Percentiles rank a stretch among this genome's conserved stretches.
Conservation (phyloP, 2,329 filamentous ascomycete species). For the Pestalotiopsis sp. region DNA sequence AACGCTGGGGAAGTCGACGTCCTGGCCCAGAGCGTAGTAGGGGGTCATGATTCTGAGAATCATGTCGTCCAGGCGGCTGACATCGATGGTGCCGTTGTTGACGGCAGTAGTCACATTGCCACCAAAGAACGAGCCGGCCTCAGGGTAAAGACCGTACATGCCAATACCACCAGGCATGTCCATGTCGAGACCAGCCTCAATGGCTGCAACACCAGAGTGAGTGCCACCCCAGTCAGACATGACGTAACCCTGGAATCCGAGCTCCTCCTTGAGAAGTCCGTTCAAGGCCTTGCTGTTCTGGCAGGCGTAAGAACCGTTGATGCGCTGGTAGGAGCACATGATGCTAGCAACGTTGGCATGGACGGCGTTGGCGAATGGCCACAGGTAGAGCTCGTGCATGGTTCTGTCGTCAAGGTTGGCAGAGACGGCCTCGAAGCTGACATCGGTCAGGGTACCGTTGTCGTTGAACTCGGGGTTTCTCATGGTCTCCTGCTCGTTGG, state of each 20-base stretch:
- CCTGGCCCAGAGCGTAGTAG: constrained; percentile 52
- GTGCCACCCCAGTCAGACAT: constrained; percentile 42
- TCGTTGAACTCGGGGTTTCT: constrained; percentile 11
- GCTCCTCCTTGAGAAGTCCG: constrained; percentile 44
- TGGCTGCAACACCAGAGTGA: constrained; percentile 34
- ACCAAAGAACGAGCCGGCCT: constrained; percentile 44
- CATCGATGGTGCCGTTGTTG: constrained; percentile 21
- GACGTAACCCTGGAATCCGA: constrained; percentile 49
- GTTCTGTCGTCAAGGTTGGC: constrained; percentile 74
- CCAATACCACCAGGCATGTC: constrained; percentile 39
- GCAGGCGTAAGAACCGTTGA: constrained; percentile 81
- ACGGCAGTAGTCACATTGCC: constrained; percentile 36
- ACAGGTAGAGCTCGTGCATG: constrained; percentile 75
- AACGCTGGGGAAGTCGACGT: constrained; percentile 44
- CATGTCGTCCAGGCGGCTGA: constrained; percentile 47
- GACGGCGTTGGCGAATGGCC: constrained; percentile 77
- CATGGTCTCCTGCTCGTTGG: constrained; percentile 28
- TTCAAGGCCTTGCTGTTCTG: constrained; percentile 67
- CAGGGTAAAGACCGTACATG: constrained; percentile 28
- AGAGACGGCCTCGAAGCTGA: constrained; percentile 36
- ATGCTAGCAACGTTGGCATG: constrained; percentile 64
- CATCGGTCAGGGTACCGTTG: constrained; percentile 9
- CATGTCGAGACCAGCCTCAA: constrained; percentile 43
- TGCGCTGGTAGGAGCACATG: constrained; percentile 73
- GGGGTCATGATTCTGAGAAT: constrained; percentile 55